Conservation (phyloP, 164 flowering plant species). For the Magnolia officinalis region DNA sequence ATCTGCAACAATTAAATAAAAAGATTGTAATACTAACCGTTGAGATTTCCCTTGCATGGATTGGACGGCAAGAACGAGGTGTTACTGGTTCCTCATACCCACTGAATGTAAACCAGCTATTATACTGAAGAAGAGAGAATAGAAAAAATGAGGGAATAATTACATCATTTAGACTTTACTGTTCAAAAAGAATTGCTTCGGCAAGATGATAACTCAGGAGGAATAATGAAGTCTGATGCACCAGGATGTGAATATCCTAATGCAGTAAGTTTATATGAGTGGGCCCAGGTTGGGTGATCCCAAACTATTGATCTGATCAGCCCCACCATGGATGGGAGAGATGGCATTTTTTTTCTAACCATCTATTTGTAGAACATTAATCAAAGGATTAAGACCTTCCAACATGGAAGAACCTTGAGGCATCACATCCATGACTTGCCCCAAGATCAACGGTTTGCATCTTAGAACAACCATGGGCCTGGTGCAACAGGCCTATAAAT, state of each 20-base stretch:
- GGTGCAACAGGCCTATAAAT: too few relatives aligned
- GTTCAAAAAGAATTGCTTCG: background rate
- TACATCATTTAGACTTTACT: background rate
- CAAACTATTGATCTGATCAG: background rate
- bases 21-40: conserved; percentile 48
- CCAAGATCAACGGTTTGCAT: too few relatives aligned
- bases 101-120: conserved; percentile 94
- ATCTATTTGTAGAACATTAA: too few relatives aligned
- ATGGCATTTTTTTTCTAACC: too few relatives aligned
- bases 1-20: background rate
- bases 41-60: conserved; percentile 87
- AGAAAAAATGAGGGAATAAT: background rate
- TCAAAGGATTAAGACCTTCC: too few relatives aligned
- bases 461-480: too few relatives aligned
- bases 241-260: background rate
- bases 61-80: conserved; percentile 61
- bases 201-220: background rate
- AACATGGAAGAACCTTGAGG: too few relatives aligned
- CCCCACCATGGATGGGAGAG: background rate
- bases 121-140: conserved; percentile 10
- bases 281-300: background rate
- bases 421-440: too few relatives aligned
- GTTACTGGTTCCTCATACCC: conserved; percentile 71
- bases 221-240: background rate
- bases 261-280: background rate